Base-by-base conservation (phyloP, 2,329 filamentous ascomycete species). In the Fonsecaea nubica region DNA sequence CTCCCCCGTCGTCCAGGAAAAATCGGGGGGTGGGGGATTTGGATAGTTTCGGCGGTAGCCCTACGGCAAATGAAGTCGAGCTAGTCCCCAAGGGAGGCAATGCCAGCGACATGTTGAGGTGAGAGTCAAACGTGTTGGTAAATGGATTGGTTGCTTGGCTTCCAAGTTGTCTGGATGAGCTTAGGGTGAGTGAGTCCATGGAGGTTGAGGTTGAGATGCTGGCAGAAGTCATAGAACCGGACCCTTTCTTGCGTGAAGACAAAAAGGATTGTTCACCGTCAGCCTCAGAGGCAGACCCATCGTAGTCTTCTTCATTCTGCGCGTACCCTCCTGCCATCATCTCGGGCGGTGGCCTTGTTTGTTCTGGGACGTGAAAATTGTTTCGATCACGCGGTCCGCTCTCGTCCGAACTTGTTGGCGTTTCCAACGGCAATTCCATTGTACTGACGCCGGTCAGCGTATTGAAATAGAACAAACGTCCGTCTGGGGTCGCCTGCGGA, bases 391-490 rank as follows among this genome's bases (percentile, higher is more conserved):
- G 87, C 2, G 95, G 95, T 1, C 94, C 94, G 63, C 86, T 90
- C 79, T 99, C 95, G 70, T 88, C 90, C 18, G 87, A 80, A 6
- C 91, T 92, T 0, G 88, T 89, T 1, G 95, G 93, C 15, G 94
- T 94, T 77, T 99, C 95, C 32, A 99, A 84, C 1, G 95, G 95
- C 67, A 99, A 82, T 77, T 99, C 95, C 87, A 93, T 95, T 69
- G 92, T 96, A 76, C 92, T 96, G 75, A 96, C 92, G 63, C 94
- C 93, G 0, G 95, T 99, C 81, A 97, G 89, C 69, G 94, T 98
- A 79, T 99, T 99, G 85, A 96, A 98, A 81, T 98, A 99, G 80
- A 96, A 99, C 30, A 99, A 81, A 64, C 93, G 87, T 62, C 95
- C 95, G 77, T 98, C 93, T 1, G 92, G 88, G 0, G 95, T 99